These are phyloP conservation scores for Ceratobasidium sp. DNA, from an alignment of 1,284 basidiomycete species.

Conservation along the genomic window DNA sequence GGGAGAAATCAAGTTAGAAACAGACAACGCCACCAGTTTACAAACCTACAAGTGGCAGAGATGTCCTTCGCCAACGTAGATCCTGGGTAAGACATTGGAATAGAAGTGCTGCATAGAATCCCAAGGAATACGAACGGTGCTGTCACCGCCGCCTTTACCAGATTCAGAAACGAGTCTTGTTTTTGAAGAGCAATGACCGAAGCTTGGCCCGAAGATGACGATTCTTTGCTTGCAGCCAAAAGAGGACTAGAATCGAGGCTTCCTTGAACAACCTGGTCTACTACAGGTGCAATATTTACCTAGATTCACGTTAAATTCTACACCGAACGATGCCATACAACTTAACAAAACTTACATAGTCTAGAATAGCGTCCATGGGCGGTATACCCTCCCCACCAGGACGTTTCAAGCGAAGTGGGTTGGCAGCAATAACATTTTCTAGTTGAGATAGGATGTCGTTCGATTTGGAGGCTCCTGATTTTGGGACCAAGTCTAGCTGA, in stretches of 20 bases:
- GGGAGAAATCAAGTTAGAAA: not conserved
- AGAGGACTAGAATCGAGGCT: not conserved
- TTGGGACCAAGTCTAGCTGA: constrained; percentile 13
- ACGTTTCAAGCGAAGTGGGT: not conserved
- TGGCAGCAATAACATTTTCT: not conserved
- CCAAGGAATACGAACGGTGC: constrained; percentile 19
- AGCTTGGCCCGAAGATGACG: not conserved
- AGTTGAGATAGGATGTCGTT: not conserved
- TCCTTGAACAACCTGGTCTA: constrained; percentile 24
- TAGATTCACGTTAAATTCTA: not conserved
- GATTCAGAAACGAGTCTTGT: constrained; percentile 11
- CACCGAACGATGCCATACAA: not conserved
- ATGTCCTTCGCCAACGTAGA: constrained; percentile 51
- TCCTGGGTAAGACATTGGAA: constrained; percentile 47
- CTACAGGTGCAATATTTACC: not conserved
- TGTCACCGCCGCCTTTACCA: not conserved
- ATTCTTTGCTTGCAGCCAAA: not conserved
- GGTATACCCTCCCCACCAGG: not conserved
- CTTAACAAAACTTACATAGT: constrained; percentile 4
- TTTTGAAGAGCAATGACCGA: not conserved
- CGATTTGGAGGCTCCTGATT: not conserved
- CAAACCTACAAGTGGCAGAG: constrained; percentile 50
- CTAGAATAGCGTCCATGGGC: constrained; percentile 8
- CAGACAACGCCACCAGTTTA: not conserved
- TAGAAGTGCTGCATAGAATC: constrained; percentile 45